These are phyloP conservation scores for Nicotiana paniculata DNA, from an alignment of 257 asterid genomes.

Conservation along the genomic window DNA sequence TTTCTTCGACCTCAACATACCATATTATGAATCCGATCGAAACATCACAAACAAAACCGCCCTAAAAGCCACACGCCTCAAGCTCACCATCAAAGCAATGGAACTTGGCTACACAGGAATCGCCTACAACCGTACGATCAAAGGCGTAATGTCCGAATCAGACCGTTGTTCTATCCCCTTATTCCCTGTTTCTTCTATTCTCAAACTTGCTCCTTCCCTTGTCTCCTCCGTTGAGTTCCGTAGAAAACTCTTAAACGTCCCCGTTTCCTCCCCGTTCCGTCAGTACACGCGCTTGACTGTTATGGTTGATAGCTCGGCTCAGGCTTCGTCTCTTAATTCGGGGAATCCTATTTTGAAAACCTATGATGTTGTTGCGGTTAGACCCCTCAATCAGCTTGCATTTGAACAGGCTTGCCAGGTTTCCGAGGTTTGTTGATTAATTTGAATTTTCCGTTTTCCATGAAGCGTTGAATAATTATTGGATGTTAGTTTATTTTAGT, in stretches of 20 bases:
- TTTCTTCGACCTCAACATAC: constrained; percentile 73
- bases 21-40: constrained; percentile 70
- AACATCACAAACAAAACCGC: constrained; percentile 41
- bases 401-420: constrained; percentile 76
- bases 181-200: constrained; percentile 50
- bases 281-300: constrained; percentile 83
- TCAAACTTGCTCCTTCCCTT: constrained; percentile 46
- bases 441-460: background rate
- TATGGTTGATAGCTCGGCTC: constrained; percentile 49
- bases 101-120: constrained; percentile 84
- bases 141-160: constrained; percentile 79
- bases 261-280: constrained; percentile 61
- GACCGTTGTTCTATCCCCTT: constrained; percentile 59
- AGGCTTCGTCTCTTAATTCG: constrained; percentile 56
- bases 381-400: constrained; percentile 64
- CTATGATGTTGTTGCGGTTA: constrained; percentile 69
- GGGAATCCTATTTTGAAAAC: constrained; percentile 66
- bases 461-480: too few relatives aligned
- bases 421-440: constrained; percentile 47
- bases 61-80: constrained; percentile 55
- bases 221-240: constrained; percentile 56
- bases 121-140: constrained; percentile 74
- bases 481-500: too few relatives aligned
- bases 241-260: constrained; percentile 53
- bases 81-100: constrained; percentile 59